phyloP scores from a whole-genome alignment of 768 basidiomycete genomes.

The Psilocybe cubensis region DNA sequence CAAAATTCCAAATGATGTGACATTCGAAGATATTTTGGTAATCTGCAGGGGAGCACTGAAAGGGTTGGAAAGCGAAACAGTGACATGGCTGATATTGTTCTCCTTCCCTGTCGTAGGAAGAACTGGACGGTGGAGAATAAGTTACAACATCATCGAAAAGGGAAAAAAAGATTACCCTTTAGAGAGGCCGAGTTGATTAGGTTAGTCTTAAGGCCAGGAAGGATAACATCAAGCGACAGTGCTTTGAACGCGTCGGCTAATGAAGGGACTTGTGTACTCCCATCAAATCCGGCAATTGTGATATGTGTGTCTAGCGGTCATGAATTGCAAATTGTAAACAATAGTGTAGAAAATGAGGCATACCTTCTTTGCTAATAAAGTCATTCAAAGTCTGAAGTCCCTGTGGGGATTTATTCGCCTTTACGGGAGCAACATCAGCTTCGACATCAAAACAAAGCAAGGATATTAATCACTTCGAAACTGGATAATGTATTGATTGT shows the following conservation, averaged over 20 bases:
- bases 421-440: constrained; percentile 12
- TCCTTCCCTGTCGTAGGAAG: constrained; percentile 63
- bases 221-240: constrained; percentile 53
- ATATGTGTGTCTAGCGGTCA: constrained; percentile 52
- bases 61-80: constrained; percentile 65
- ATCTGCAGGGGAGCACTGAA: constrained; percentile 65
- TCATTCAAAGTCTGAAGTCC: constrained; percentile 67
- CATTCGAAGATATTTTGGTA: constrained; percentile 60
- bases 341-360: background rate
- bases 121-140: constrained; percentile 39
- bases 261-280: constrained; percentile 63
- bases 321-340: background rate
- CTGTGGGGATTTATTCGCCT: constrained; percentile 65
- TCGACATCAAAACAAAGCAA: background rate
- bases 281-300: constrained; percentile 58
- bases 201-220: constrained; percentile 63
- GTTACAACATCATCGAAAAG: background rate
- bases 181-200: constrained; percentile 61
- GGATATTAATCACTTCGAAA: constrained; percentile 45
- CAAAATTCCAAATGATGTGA: constrained; percentile 61
- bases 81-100: constrained; percentile 69
- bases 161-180: constrained; percentile 38
- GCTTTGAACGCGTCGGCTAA: constrained; percentile 64
- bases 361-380: constrained; percentile 66
- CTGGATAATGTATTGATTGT: constrained; percentile 48